Evolutionary conservation across 2,329 filamentous ascomycete species (phyloP).

Genomic region (Trichoderma koningiopsis): DNA sequence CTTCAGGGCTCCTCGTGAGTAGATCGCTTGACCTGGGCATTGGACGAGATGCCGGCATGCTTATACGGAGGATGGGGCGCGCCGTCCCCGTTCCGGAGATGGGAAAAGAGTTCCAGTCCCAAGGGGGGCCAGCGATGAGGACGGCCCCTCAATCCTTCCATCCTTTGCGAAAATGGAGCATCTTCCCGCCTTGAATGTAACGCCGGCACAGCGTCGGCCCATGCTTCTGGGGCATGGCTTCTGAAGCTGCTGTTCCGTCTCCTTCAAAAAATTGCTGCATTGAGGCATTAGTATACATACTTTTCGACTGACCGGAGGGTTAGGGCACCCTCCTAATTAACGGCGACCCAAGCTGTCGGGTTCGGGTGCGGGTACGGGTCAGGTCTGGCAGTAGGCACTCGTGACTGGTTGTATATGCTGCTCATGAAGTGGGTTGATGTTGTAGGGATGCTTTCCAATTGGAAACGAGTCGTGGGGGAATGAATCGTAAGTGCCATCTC

Average conservation of each 20-base stretch:
- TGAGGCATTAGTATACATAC: background rate
- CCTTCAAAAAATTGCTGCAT: background rate
- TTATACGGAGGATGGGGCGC: background rate
- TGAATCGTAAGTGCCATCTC: background rate
- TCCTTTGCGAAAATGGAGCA: background rate
- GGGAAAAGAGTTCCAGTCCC: background rate
- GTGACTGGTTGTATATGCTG: background rate
- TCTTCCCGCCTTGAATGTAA: constrained; percentile 15
- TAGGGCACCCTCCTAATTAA: background rate
- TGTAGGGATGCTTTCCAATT: background rate
- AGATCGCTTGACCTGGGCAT: background rate
- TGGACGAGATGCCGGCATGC: background rate
- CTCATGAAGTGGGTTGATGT: background rate
- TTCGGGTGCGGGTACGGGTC: background rate
- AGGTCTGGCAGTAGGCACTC: background rate
- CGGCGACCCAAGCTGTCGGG: background rate
- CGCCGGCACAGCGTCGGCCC: constrained; percentile 5
- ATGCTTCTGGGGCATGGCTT: background rate
- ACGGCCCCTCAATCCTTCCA: background rate
- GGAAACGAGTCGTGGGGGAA: background rate
- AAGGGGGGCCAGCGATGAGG: background rate
- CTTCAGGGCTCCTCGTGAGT: background rate
- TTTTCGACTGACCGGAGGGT: background rate
- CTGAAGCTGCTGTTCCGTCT: background rate
- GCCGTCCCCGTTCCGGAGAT: background rate